Evolutionary conservation across 495 filamentous ascomycete genomes (phyloP).

Genomic region (Aspergillus affinis): DNA sequence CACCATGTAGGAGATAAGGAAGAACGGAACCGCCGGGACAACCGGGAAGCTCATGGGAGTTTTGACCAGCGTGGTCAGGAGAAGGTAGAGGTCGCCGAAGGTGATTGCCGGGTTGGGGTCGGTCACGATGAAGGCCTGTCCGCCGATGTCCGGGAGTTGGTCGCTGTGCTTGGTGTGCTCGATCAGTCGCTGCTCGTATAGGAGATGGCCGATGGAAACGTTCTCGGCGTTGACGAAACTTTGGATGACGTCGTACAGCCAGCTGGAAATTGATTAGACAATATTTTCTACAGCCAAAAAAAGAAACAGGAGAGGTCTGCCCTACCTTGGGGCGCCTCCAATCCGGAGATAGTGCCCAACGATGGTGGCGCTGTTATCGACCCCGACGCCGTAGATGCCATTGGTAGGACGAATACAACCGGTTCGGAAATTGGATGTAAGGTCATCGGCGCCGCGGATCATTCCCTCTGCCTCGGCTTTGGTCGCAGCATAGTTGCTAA

Average conservation of each 20-base stretch:
- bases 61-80: slow-evolving; percentile 30
- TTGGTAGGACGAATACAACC: slow-evolving; percentile 58
- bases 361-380: slow-evolving; percentile 45
- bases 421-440: slow-evolving; percentile 47
- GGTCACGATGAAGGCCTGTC: slow-evolving; percentile 38
- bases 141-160: slow-evolving; percentile 40
- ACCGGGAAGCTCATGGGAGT: slow-evolving; percentile 33
- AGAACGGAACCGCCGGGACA: slow-evolving; percentile 29
- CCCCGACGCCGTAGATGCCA: slow-evolving; percentile 58
- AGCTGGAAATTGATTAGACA: slow-evolving; percentile 34
- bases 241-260: slow-evolving; percentile 50
- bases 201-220: slow-evolving; percentile 56
- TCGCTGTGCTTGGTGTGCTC: slow-evolving; percentile 42
- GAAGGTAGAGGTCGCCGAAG: slow-evolving; percentile 37
- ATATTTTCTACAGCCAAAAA: slow-evolving; percentile 16
- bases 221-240: slow-evolving; percentile 59
- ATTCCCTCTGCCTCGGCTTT: slow-evolving; percentile 56
- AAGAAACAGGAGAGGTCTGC: background rate
- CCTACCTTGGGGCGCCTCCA: slow-evolving; percentile 39
- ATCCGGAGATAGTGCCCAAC: slow-evolving; percentile 36
- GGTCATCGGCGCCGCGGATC: slow-evolving; percentile 46
- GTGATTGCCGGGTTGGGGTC: slow-evolving; percentile 38
- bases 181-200: slow-evolving; percentile 57
- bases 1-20: slow-evolving; percentile 47
- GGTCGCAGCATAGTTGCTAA: slow-evolving; percentile 55